phyloP scores from a whole-genome alignment of 73 alveolate species.

The Loxodes magnus region DNA sequence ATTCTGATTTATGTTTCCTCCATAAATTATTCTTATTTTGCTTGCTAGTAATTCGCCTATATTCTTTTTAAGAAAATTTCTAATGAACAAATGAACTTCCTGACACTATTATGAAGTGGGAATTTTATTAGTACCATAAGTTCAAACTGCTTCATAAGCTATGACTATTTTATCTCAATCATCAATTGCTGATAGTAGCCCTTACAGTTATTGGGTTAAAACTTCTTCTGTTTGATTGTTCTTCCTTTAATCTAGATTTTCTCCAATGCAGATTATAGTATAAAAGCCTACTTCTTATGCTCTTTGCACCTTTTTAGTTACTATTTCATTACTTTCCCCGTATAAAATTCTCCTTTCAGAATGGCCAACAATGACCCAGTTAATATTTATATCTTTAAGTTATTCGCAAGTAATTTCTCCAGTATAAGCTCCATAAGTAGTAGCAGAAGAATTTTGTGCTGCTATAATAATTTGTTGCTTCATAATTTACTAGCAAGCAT shows the following conservation, averaged over 20 bases:
- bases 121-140: conserved; percentile 91
- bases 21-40: conserved; percentile 84
- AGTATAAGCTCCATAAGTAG: conserved; percentile 87
- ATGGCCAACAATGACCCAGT: conserved; percentile 93
- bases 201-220: conserved; percentile 62
- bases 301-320: conserved; percentile 64
- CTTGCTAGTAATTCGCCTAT: conserved; percentile 63
- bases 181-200: conserved; percentile 55
- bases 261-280: conserved; percentile 88
- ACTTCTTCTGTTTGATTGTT: conserved; percentile 67
- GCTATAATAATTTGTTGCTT: conserved; percentile 45
- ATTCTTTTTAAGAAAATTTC: conserved; percentile 78
- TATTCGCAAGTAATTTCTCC: conserved; percentile 91
- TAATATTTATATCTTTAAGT: conserved; percentile 73
- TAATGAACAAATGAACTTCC: conserved; percentile 87
- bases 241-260: conserved; percentile 81
- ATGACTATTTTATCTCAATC: conserved; percentile 80
- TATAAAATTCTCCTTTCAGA: conserved; percentile 93
- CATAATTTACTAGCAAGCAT: conserved; percentile 29
- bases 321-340: conserved; percentile 88
- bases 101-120: conserved; percentile 94
- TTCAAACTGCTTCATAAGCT: conserved; percentile 98
- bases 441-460: conserved; percentile 71
- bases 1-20: conserved; percentile 96
- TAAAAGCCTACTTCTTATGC: conserved; percentile 68